Conservation (phyloP, 805 yeast genomes). For the Suhomyces vadensis region DNA sequence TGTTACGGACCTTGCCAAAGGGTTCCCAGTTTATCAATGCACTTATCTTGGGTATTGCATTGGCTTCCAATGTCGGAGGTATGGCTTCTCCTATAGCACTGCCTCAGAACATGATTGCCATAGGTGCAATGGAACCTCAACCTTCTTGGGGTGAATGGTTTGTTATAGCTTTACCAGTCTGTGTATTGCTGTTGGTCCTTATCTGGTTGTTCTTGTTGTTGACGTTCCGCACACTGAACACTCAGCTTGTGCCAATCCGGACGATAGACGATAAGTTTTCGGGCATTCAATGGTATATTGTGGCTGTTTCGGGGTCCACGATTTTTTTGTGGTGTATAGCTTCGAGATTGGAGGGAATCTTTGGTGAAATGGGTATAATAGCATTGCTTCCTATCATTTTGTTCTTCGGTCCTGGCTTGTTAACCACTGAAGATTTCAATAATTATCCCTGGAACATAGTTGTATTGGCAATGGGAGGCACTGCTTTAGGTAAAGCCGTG, state of each 20-base stretch:
- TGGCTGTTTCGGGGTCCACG: slow-evolving; percentile 65
- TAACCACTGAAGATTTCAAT: slow-evolving; percentile 88
- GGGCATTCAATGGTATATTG: slow-evolving; percentile 71
- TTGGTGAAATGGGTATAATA: slow-evolving; percentile 97
- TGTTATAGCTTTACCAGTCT: slow-evolving; percentile 50
- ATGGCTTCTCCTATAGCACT: slow-evolving; percentile 58
- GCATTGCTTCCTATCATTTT: slow-evolving; percentile 87
- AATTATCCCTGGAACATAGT: slow-evolving; percentile 97
- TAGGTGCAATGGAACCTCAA: slow-evolving; percentile 51
- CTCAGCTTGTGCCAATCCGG: slow-evolving; percentile 56
- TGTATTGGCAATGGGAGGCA: slow-evolving; percentile 96
- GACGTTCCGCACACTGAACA: slow-evolving; percentile 49
- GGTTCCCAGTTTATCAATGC: slow-evolving; percentile 43
- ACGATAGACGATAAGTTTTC: slow-evolving; percentile 67
- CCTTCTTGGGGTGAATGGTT: slow-evolving; percentile 63
- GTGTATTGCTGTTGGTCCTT: slow-evolving; percentile 40
- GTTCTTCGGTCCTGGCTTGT: slow-evolving; percentile 88
- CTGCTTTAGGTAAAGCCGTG: slow-evolving; percentile 93
- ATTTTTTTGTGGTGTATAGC: slow-evolving; percentile 90
- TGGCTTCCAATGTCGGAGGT: slow-evolving; percentile 54
- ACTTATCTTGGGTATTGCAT: slow-evolving; percentile 48
- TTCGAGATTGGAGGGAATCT: slow-evolving; percentile 63
- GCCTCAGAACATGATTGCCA: slow-evolving; percentile 57
- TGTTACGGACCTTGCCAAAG: slow-evolving; percentile 45
- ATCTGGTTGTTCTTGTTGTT: slow-evolving; percentile 54